Evolutionary conservation across 2,329 filamentous ascomycete genomes (phyloP), one percentile per base, ranked within the genome.

Genomic region (Chaetomium sp.): DNA sequence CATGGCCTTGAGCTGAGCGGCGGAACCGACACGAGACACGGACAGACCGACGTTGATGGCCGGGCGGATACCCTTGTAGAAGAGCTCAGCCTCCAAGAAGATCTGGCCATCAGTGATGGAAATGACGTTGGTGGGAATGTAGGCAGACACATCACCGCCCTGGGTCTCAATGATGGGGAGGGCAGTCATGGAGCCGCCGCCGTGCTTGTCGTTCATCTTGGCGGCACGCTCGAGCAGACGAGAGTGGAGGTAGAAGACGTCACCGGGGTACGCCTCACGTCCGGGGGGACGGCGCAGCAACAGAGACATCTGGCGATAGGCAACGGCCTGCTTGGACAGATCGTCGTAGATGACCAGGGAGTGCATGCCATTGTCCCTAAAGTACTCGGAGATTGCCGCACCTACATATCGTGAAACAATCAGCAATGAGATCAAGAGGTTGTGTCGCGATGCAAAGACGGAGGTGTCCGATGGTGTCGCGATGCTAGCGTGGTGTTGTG

Each of bases 21-120:
- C 92, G 78, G 95, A 99, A 81, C 95, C 95, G 90, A 99, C 95
- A 92, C 95, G 95, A 74, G 95, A 99, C 75, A 99, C 95, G 77
- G 95, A 99, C 75, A 99, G 92, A 95, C 95, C 95, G 91, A 99
- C 95, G 89, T 99, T 99, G 83, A 99, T 99, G 85, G 95, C 95
- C 76, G 95, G 95, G 79, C 95, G 94, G 83, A 99, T 85, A 96
- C 95, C 95, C 92, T 99, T 99, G 92, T 97, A 98, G 91, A 98
- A 99, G 72, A 98, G 87, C 83, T 99, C 95, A 74, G 94, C 83
- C 85, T 99, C 95, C 86, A 99, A 87, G 92, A 99, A 99, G 83
- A 99, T 98, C 86, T 99, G 95, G 71, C 95, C 95, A 78, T 98
- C 95, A 75, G 95, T 99, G 79, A 99, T 99, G 81, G 94, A 98